Evolutionary conservation across 2,329 filamentous ascomycete genomes (phyloP), one percentile per base, ranked within the genome.

Genomic region (Fusarium continuum): DNA sequence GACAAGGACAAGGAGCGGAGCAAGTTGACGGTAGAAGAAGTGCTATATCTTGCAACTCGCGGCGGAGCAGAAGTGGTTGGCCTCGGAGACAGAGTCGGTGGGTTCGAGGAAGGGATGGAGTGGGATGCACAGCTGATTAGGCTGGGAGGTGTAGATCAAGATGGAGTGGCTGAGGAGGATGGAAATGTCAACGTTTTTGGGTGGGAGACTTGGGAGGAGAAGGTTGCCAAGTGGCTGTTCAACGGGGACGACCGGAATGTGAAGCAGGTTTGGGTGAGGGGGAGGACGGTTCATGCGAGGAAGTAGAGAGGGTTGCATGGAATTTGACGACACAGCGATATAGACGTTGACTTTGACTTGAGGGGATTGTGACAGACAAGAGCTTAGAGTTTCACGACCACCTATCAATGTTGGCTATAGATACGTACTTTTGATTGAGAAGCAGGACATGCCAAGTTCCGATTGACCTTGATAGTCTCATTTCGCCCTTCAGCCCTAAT

Each of bases 161-260:
- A 79, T 4, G 80, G 80, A 4, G 44, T 65, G 17, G 57, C 40
- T 5, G 69, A 66, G 2, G 79, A 83, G 4, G 77, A 78, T 2
- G 88, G 89, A 0, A 87, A 88, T 40, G 92, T 97, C 0, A 93
- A 97, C 76, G 76, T 97, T 0, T 99, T 97, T 80, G 93, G 93
- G 1, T 92, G 89, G 85, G 94, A 98, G 83, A 85, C 73, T n/a
- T 96, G 91, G 92, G 86, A 90, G 32, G 92, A 98, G 71, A 86
- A 82, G 71, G 79, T 98, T 10, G 91, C 92, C 47, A 99, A 99
- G 81, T 99, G 95, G 95, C 81, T 98, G 60, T 99, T 91, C 78
- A 91, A 87, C 65, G 95, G 95, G 0, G 93, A 98, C 79, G 95
- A 98, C 77, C 83, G 94, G 67, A 98, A 98, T 75, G 94, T 93